Evolutionary conservation across 371 early-diverging fungal genomes (phyloP).

Genomic region (Nematocida homosporus): DNA sequence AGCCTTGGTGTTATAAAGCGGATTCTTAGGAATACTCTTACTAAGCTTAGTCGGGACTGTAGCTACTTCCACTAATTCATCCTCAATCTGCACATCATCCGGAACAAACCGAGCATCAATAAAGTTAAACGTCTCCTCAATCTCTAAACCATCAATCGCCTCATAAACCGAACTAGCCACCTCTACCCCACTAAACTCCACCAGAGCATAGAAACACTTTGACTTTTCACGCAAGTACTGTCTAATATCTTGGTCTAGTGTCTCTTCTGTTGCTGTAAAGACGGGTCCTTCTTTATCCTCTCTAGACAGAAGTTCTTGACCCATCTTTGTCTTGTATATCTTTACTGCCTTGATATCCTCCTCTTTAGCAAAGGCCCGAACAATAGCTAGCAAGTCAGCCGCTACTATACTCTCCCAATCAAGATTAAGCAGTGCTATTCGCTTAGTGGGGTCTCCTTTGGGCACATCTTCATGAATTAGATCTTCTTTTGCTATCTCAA

Average conservation of each 20-base stretch:
- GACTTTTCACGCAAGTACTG: constrained; percentile 84
- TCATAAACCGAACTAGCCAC: constrained; percentile 78
- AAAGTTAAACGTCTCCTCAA: constrained; percentile 81
- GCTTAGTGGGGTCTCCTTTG: constrained; percentile 74
- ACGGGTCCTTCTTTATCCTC: constrained; percentile 77
- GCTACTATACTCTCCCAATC: constrained; percentile 89
- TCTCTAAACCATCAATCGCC: constrained; percentile 83
- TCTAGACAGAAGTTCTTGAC: constrained; percentile 76
- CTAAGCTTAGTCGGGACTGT: neutral
- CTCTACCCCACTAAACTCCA: constrained; percentile 77
- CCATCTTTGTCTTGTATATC: constrained; percentile 88
- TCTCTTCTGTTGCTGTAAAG: constrained; percentile 74
- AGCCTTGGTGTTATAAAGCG: constrained; percentile 82
- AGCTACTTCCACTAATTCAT: constrained; percentile 66
- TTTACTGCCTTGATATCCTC: constrained; percentile 74
- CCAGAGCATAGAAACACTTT: constrained; percentile 83
- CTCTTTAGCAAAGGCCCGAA: constrained; percentile 77
- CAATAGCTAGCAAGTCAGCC: constrained; percentile 77
- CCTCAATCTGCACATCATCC: constrained; percentile 78
- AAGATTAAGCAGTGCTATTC: constrained; percentile 85
- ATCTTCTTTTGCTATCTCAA: constrained; percentile 23
- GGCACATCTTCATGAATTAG: constrained; percentile 69
- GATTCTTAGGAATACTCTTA: constrained; percentile 75
- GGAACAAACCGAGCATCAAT: constrained; percentile 92
- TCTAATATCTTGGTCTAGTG: constrained; percentile 76